Conservation (phyloP, 2,329 filamentous ascomycete genomes). For the Dryadomyces quercus-mongolicae region DNA sequence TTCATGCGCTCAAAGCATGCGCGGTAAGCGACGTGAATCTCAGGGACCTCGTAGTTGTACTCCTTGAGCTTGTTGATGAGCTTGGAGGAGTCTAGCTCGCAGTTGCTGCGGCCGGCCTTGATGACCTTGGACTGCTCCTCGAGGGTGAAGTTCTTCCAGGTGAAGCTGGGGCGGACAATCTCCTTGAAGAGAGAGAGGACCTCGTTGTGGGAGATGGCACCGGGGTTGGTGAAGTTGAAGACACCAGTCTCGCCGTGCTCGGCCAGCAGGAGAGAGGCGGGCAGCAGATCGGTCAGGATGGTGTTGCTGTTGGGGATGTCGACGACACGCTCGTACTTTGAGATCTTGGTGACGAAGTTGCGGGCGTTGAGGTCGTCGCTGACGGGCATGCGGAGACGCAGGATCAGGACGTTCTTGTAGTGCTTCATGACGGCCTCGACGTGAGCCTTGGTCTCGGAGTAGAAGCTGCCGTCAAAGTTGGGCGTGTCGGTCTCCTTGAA, state of each 20-base stretch:
- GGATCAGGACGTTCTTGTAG: constrained; percentile 49
- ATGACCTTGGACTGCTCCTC: constrained; percentile 57
- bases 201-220: constrained; percentile 60
- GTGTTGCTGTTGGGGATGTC: constrained; percentile 59
- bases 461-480: constrained; percentile 57
- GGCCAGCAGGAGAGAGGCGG: constrained; percentile 67
- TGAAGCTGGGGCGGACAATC: constrained; percentile 46
- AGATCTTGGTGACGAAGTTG: constrained; percentile 60
- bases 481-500: constrained; percentile 50
- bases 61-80: constrained; percentile 46
- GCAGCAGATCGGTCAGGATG: constrained; percentile 52
- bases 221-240: constrained; percentile 61
- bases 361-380: constrained; percentile 54
- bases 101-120: constrained; percentile 56
- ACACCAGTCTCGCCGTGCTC: constrained; percentile 76
- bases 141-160: constrained; percentile 54
- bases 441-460: constrained; percentile 53
- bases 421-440: constrained; percentile 53
- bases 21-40: constrained; percentile 50
- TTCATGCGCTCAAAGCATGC: constrained; percentile 53
- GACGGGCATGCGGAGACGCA: constrained; percentile 58
- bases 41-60: constrained; percentile 45
- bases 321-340: constrained; percentile 51
- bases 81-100: constrained; percentile 50
- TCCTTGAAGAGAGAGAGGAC: constrained; percentile 51